Evolutionary conservation across 176 grass and related monocot species (phyloP).

Genomic region (Tuctoria greenei): DNA sequence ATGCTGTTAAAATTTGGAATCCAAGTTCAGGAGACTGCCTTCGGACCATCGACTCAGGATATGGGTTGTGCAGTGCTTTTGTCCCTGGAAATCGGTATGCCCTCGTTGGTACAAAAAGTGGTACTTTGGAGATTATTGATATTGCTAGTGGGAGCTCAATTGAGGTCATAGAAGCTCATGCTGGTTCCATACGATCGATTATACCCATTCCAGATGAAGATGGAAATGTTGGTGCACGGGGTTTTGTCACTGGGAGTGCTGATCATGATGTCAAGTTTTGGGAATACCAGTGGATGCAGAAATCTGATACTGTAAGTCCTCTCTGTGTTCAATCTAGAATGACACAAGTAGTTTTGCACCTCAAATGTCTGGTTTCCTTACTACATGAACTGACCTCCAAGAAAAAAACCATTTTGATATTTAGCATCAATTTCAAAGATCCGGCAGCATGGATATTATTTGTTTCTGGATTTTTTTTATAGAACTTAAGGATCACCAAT

Average conservation of each 20-base stretch:
- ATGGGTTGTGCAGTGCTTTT: constrained; percentile 83
- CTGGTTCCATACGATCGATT: constrained; percentile 76
- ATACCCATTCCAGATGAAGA: constrained; percentile 70
- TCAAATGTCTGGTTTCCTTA: neutral
- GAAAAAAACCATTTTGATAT: neutral
- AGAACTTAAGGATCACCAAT: neutral
- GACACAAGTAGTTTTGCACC: neutral
- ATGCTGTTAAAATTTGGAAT: constrained; percentile 94
- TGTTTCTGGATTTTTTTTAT: neutral
- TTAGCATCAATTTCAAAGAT: neutral
- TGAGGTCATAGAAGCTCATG: constrained; percentile 87
- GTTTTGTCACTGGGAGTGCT: constrained; percentile 84
- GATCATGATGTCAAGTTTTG: constrained; percentile 96
- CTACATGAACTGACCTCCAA: neutral
- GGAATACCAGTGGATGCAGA: constrained; percentile 78
- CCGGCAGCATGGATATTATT: neutral
- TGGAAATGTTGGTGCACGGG: constrained; percentile 54
- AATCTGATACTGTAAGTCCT: constrained; percentile 60
- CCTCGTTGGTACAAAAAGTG: constrained; percentile 80
- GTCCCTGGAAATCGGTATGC: constrained; percentile 87
- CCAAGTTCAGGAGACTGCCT: constrained; percentile 83
- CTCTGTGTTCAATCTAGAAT: neutral
- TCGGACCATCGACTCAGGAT: constrained; percentile 89
- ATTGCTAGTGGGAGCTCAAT: constrained; percentile 74
- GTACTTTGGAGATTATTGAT: constrained; percentile 91